Evolutionary conservation across 768 basidiomycete species (phyloP), one percentile per base, ranked within the genome.

Genomic region (Pulveroboletus sp.): DNA sequence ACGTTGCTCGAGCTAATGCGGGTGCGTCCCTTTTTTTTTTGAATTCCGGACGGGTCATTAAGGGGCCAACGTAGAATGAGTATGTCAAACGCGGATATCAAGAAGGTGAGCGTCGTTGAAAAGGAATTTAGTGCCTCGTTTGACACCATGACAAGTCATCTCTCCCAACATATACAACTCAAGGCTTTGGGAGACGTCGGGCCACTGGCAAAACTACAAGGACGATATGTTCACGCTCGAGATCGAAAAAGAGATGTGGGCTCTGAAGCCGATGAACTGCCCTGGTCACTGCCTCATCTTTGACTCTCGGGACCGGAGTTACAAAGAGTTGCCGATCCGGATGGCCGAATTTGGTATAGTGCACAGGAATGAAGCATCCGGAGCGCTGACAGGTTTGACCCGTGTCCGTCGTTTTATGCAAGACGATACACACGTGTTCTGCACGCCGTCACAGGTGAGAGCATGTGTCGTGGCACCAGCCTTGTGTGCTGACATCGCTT

Each of bases 341-440:
- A 93, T 97, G 88, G 95, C 95, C 6, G 96, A 99, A 65, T 99
- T 99, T 62, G 96, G 96, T 57, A 91, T 98, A 57, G 78, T 98
- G 46, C 96, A 98, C 69, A 77, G 95, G 50, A 99, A 98, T 61
- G 96, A 98, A 67, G 94, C 96, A 1, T 89, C 85, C 33, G 96
- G 96, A 28, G 93, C 95, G 5, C 70, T 99, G 57, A 90, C 89
- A 13, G 96, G 96, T 8, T 69, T 98, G 59, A 94, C 93, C 14
- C 81, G 96, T 51, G 96, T 98, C 39, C 77, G 96, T 49, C 76
- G 96, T 39, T 98, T 99, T 71, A 86, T 92, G 48, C 96, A 98
- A 72, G 96, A 98, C 64, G 96, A 99, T 67, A 93, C 96, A 0
- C 96, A 99, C 68, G 88, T 98, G 47, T 99, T 99, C 76, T 99